These are phyloP conservation scores for Coemansia sp. DNA, from an alignment of 192 early-diverging fungal genomes.

Conservation along the genomic window DNA sequence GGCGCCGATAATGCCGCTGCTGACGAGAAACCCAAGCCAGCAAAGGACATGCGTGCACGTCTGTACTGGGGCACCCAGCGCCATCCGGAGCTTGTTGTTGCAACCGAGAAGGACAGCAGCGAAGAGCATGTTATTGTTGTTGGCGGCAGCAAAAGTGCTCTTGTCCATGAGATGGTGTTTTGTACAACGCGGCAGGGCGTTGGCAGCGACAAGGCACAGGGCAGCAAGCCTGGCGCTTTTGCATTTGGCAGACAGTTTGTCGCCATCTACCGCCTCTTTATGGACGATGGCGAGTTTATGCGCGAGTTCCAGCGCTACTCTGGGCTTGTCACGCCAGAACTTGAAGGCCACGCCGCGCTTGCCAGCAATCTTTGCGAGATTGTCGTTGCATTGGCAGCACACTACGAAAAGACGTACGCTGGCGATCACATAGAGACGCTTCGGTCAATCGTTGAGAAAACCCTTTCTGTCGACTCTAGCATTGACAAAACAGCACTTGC, in stretches of 20 bases:
- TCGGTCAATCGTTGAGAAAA: constrained; percentile 26
- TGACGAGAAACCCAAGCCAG: constrained; percentile 37
- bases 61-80: constrained; percentile 60
- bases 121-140: constrained; percentile 25
- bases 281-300: constrained; percentile 46
- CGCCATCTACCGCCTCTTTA: constrained; percentile 44
- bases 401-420: constrained; percentile 25
- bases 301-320: constrained; percentile 55
- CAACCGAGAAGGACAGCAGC: neutral
- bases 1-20: constrained; percentile 11
- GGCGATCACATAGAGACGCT: constrained; percentile 36
- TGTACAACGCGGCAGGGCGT: constrained; percentile 20
- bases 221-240: neutral
- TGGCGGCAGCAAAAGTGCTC: constrained; percentile 57
- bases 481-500: constrained; percentile 6
- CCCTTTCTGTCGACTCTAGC: constrained; percentile 2
- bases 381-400: constrained; percentile 24
- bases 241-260: constrained; percentile 36
- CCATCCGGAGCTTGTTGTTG: constrained; percentile 60
- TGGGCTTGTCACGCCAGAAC: constrained; percentile 45
- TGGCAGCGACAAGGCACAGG: neutral
- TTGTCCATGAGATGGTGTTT: constrained; percentile 69
- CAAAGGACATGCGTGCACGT: constrained; percentile 43
- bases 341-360: constrained; percentile 13
- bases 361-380: constrained; percentile 20